These are phyloP conservation scores for Aspergillus calidoustus DNA, from an alignment of 2,329 filamentous ascomycete species.

Conservation along the genomic window DNA sequence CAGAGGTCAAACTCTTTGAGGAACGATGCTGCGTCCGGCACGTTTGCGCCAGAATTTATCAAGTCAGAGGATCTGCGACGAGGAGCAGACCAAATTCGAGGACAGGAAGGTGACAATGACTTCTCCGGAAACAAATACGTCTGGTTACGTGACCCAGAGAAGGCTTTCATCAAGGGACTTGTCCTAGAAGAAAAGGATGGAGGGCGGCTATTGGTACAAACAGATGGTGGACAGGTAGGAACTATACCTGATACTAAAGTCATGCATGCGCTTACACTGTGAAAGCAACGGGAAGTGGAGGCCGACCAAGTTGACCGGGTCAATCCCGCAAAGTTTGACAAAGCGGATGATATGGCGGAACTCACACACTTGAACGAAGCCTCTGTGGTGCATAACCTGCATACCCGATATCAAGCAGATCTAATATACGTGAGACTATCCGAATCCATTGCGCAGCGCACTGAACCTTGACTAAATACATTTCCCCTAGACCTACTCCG, in stretches of 20 bases:
- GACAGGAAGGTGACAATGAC: conserved; percentile 96
- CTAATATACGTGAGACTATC: conserved; percentile 73
- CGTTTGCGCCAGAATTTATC: conserved; percentile 96
- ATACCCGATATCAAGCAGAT: conserved; percentile 93
- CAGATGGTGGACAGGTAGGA: conserved; percentile 85
- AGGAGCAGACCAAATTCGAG: conserved; percentile 60
- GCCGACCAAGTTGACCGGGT: conserved; percentile 94
- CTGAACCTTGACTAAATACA: background rate
- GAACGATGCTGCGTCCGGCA: conserved; percentile 69
- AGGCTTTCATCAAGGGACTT: conserved; percentile 90
- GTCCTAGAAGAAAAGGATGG: conserved; percentile 78
- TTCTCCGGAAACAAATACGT: conserved; percentile 99
- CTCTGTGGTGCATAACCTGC: conserved; percentile 95
- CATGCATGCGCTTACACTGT: conserved; percentile 27
- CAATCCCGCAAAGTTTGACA: conserved; percentile 99
- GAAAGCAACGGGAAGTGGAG: conserved; percentile 82
- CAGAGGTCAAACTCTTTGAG: conserved; percentile 67
- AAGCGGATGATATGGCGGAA: conserved; percentile 98
- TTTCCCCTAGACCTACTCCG: conserved; percentile 78
- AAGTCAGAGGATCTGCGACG: conserved; percentile 77
- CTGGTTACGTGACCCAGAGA: conserved; percentile 86
- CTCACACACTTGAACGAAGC: conserved; percentile 97
- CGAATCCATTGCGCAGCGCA: too few species aligned
- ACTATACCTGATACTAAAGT: background rate
- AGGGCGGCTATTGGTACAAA: conserved; percentile 80